phyloP scores from a whole-genome alignment of 768 basidiomycete species.

The Collybia sordida region DNA sequence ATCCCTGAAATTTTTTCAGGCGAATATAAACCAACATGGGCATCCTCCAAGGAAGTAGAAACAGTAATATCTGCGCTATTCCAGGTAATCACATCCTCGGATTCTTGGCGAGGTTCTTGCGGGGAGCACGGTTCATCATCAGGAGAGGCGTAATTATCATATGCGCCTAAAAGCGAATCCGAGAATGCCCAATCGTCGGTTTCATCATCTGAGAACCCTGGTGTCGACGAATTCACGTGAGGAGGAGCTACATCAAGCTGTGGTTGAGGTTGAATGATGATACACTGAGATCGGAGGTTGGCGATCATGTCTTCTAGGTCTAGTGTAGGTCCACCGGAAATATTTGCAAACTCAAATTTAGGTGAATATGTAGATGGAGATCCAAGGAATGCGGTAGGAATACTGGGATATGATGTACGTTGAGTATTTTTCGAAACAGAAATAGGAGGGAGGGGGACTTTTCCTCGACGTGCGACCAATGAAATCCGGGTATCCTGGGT shows the following conservation, averaged over 20 bases:
- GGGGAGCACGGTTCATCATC: too few relatives aligned
- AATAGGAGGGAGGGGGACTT: slow-evolving; percentile 29
- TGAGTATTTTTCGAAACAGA: slow-evolving; percentile 14
- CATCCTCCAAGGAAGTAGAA: not conserved
- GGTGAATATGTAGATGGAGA: slow-evolving; percentile 37
- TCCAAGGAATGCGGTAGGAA: slow-evolving; percentile 44
- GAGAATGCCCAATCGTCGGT: slow-evolving; percentile 40
- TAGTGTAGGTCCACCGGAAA: slow-evolving; percentile 24
- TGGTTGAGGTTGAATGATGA: slow-evolving; percentile 15
- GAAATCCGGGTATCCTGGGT: slow-evolving; percentile 16
- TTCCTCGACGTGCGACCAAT: slow-evolving; percentile 39
- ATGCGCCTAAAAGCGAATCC: slow-evolving; percentile 21
- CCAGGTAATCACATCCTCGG: slow-evolving; percentile 1
- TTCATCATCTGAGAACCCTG: slow-evolving; percentile 11
- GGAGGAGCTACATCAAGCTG: slow-evolving; percentile 1
- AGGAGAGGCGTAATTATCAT: not conserved
- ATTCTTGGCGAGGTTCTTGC: not conserved
- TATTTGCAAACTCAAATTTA: slow-evolving; percentile 25
- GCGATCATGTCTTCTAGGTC: slow-evolving; percentile 44
- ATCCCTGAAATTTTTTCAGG: not conserved
- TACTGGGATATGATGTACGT: slow-evolving; percentile 34
- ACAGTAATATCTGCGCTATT: not conserved
- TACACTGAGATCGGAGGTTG: slow-evolving; percentile 41
- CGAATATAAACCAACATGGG: not conserved
- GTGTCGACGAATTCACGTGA: slow-evolving; percentile 12